phyloP scores from a whole-genome alignment of 1,284 basidiomycete genomes.

The Rhodotorula sp. region DNA sequence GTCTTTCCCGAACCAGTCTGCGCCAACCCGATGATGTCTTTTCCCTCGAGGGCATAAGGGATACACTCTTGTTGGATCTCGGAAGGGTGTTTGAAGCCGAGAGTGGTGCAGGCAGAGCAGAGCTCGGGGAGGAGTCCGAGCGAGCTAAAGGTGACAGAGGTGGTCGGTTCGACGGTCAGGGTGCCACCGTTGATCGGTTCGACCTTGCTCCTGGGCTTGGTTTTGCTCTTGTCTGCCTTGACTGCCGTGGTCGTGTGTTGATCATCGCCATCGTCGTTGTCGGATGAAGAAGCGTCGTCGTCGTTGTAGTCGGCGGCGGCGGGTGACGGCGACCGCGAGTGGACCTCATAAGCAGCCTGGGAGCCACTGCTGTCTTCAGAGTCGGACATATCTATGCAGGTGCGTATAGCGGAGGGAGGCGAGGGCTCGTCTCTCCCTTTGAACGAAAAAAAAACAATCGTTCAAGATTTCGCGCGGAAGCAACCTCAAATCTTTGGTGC shows the following conservation, averaged over 20 bases:
- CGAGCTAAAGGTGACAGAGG: slow-evolving; percentile 52
- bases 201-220: not conserved
- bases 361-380: slow-evolving; percentile 8
- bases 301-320: not conserved
- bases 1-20: slow-evolving; percentile 98
- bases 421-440: no score
- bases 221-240: no score
- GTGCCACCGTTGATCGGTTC: not conserved
- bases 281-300: not conserved
- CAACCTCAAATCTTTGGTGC: no score
- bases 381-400: slow-evolving; percentile 19
- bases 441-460: no score
- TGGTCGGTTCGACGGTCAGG: slow-evolving; percentile 16
- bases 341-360: not conserved
- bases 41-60: slow-evolving; percentile 82
- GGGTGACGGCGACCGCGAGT: slow-evolving; percentile 9
- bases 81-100: slow-evolving; percentile 84
- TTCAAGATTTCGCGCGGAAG: no score
- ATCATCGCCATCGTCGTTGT: not conserved
- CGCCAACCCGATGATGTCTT: slow-evolving; percentile 96
- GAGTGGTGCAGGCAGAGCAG: slow-evolving; percentile 75
- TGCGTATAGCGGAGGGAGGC: not conserved
- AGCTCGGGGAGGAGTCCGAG: slow-evolving; percentile 88
- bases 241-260: not conserved
- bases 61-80: slow-evolving; percentile 88